These are phyloP conservation scores for Albophoma yamanashiensis DNA, from an alignment of 2,329 filamentous ascomycete genomes.

Conservation along the genomic window DNA sequence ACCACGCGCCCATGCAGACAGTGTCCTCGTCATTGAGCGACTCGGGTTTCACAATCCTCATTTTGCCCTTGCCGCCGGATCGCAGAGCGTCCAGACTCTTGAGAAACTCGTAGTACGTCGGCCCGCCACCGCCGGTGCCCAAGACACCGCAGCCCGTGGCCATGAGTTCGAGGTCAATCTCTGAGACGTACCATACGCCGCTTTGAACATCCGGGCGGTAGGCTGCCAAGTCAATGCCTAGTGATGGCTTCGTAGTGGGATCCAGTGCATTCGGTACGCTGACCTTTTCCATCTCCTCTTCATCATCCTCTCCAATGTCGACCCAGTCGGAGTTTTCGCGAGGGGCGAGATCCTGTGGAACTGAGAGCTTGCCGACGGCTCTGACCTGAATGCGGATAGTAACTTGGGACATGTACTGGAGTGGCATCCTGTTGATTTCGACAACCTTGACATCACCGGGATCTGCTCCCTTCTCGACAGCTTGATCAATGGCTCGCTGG, in stretches of 20 bases:
- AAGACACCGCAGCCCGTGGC: conserved; percentile 23
- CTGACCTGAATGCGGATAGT: conserved; percentile 23
- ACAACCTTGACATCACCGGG: conserved; percentile 28
- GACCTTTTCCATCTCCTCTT: conserved; percentile 15
- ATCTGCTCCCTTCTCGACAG: conserved; percentile 19
- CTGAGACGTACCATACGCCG: conserved; percentile 24
- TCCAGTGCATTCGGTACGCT: conserved; percentile 17
- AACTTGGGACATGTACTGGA: conserved; percentile 23
- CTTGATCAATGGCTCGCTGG: conserved; percentile 18
- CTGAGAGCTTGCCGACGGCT: conserved; percentile 20
- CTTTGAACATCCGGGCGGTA: conserved; percentile 20
- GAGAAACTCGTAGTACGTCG: conserved; percentile 31
- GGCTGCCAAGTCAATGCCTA: conserved; percentile 15
- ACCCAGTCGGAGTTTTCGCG: neutral
- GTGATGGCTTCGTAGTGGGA: conserved; percentile 19
- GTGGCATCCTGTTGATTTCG: conserved; percentile 31
- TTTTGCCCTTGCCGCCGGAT: conserved; percentile 19
- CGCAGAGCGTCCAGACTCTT: conserved; percentile 27
- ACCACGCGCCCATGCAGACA: conserved; percentile 32
- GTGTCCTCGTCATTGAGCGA: conserved; percentile 24
- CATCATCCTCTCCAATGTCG: conserved; percentile 6
- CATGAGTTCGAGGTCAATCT: conserved; percentile 24
- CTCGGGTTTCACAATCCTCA: conserved; percentile 28
- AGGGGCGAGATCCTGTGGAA: conserved; percentile 15
- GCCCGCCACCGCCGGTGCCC: conserved; percentile 25